Evolutionary conservation across 208 protist genomes (phyloP).

Genomic region (Trypanosomatidae sp.): DNA sequence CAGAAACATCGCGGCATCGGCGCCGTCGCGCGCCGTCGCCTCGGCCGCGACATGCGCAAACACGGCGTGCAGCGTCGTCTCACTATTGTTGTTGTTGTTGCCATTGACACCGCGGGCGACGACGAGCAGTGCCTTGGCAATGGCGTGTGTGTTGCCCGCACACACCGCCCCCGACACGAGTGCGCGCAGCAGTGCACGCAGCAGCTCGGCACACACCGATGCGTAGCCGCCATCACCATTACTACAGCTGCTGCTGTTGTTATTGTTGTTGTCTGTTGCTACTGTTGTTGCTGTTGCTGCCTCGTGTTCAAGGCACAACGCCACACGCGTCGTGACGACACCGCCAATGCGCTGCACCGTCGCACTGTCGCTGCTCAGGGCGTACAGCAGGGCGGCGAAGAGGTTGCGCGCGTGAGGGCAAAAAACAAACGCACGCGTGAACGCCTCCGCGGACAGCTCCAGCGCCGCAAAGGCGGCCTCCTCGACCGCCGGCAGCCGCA

Average conservation of each 20-base stretch:
- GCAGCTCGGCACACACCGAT: slow-evolving; percentile 9
- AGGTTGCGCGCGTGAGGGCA: slow-evolving; percentile 29
- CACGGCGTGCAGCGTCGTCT: slow-evolving; percentile 1
- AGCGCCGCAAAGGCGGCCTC: slow-evolving; percentile 44
- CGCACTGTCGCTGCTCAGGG: slow-evolving; percentile 23
- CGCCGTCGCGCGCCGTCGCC: too few relatives aligned
- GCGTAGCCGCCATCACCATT: too few relatives aligned
- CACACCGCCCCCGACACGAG: slow-evolving; percentile 11
- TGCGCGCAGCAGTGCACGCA: slow-evolving; percentile 12
- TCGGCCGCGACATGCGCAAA: slow-evolving; percentile 8
- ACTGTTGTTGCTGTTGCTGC: slow-evolving; percentile 6
- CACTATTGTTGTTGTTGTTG: too few relatives aligned
- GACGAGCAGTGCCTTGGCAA: slow-evolving; percentile 11
- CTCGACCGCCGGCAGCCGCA: slow-evolving; percentile 35
- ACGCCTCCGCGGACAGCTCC: slow-evolving; percentile 50
- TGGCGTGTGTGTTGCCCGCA: slow-evolving; percentile 10
- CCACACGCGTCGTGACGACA: slow-evolving; percentile 14
- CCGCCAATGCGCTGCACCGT: slow-evolving; percentile 52
- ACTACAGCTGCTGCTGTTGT: too few relatives aligned
- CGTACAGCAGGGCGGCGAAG: slow-evolving; percentile 50
- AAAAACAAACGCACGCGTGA: slow-evolving; percentile 33
- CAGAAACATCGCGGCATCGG: too few relatives aligned
- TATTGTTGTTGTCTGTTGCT: too few relatives aligned
- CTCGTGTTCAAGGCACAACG: not conserved
- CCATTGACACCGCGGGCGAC: slow-evolving; percentile 5